These are phyloP conservation scores for Aureobasidium sp. DNA, from an alignment of 2,329 filamentous ascomycete genomes.

Conservation along the genomic window DNA sequence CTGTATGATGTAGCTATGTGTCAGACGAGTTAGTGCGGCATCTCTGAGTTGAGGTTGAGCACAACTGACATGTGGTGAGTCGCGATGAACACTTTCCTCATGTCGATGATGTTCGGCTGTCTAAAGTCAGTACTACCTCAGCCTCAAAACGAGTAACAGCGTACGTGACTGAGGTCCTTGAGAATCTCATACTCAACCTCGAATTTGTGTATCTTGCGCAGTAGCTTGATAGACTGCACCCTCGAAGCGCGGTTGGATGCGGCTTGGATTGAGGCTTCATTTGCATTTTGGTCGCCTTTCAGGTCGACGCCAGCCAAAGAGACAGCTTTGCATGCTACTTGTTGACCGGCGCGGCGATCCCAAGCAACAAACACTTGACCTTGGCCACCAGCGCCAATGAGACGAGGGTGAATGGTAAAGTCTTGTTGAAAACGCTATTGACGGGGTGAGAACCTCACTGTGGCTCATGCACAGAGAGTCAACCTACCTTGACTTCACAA, in stretches of 20 bases:
- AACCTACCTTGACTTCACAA: constrained; percentile 16
- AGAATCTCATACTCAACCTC: constrained; percentile 33
- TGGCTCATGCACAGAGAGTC: neutral
- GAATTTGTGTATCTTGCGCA: neutral
- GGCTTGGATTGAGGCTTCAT: neutral
- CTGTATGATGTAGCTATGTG: constrained; percentile 51
- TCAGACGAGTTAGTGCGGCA: neutral
- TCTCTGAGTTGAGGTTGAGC: neutral
- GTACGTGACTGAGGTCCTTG: constrained; percentile 47
- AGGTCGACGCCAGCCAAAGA: constrained; percentile 33
- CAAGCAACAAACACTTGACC: constrained; percentile 50
- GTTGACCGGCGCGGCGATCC: constrained; percentile 47
- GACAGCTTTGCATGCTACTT: constrained; percentile 64
- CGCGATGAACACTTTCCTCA: constrained; percentile 52
- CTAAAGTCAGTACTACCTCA: neutral
- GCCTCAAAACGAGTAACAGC: constrained; percentile 12
- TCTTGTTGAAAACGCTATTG: constrained; percentile 37
- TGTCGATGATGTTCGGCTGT: constrained; percentile 52
- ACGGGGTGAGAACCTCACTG: neutral
- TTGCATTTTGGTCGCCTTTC: neutral
- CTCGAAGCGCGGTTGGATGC: neutral
- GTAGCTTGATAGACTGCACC: neutral
- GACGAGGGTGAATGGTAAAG: constrained; percentile 44
- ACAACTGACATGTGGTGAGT: constrained; percentile 42
- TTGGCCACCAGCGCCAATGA: constrained; percentile 49